Evolutionary conservation across 768 basidiomycete species (phyloP), one percentile per base, ranked within the genome.

Genomic region (Phanerodontia chrysosporium): DNA sequence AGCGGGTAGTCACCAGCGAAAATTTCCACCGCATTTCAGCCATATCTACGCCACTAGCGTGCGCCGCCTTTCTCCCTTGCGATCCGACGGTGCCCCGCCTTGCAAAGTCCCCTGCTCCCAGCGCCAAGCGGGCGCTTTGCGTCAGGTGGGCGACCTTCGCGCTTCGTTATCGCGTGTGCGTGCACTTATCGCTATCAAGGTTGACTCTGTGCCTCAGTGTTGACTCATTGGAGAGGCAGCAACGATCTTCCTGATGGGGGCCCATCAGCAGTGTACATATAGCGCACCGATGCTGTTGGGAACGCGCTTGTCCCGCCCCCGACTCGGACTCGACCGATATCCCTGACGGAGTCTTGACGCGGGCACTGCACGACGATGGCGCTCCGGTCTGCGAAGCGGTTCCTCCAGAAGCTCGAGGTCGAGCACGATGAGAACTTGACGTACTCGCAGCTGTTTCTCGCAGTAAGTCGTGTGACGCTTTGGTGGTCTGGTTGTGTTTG

Each of bases 371-470:
- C 48, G 52, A 25, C 32, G 16, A 53, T 53, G 52, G 16, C 52
- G 21, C n/a, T 42, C 49, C 49, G 27, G 21, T 1, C 22, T 21
- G 49, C 64, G 59, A 66, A 63, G 45, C 69, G 62, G 58, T 53
- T 73, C 14, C 45, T 66, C 27, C 66, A 63, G 59, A 62, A 62
- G 62, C 65, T 85, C 9, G 85, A 87, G 69, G 79, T 86, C 51
- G 69, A 76, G 55, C 82, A 81, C 64, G 74, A 81, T 21, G 77
- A 80, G 24, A 80, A 78, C 44, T 67, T 85, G 65, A 79, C 81
- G 28, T 77, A 80, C 59, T 74, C 72, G 48, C 76, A 88, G 67
- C 72, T 83, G 54, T 84, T 87, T 69, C 75, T 89, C 65, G 77
- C 78, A 56, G 84, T 86, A 58, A 60, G 78, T 70, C 61, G 3